These are phyloP conservation scores for Monosporascus ibericus DNA, from an alignment of 2,329 filamentous ascomycete genomes.

Conservation along the genomic window DNA sequence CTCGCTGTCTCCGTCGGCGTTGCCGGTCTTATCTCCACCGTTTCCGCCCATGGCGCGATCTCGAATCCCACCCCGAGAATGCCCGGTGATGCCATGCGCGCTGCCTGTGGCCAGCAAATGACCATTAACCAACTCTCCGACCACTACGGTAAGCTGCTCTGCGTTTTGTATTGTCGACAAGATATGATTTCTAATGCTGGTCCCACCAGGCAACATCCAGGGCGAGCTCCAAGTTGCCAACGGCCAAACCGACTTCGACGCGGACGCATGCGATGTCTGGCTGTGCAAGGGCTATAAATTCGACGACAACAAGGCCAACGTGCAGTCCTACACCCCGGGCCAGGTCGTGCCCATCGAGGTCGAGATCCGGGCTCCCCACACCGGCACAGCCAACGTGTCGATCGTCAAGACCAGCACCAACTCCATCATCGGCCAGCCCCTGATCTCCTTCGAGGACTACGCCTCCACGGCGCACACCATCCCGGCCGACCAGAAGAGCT, in stretches of 20 bases:
- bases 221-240: conserved; percentile 43
- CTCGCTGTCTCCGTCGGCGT: conserved; percentile 9
- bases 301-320: conserved; percentile 44
- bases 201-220: conserved; percentile 40
- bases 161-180: conserved; percentile 19
- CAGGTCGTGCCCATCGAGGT: conserved; percentile 37
- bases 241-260: conserved; percentile 41
- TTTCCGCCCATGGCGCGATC: conserved; percentile 48
- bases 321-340: conserved; percentile 45
- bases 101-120: conserved; percentile 48
- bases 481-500: conserved; percentile 38
- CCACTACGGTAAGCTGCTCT: conserved; percentile 28
- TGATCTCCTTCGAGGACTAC: conserved; percentile 43
- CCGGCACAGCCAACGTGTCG: conserved; percentile 48
- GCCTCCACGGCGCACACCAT: conserved; percentile 39
- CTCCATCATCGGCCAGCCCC: conserved; percentile 38
- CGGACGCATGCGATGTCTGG: conserved; percentile 42
- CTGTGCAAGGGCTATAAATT: conserved; percentile 55
- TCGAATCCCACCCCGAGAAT: conserved; percentile 39
- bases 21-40: conserved; percentile 33
- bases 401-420: conserved; percentile 45
- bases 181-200: neutral
- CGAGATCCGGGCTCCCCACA: conserved; percentile 46
- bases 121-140: conserved; percentile 46
- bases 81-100: conserved; percentile 43